Percentiles rank a stretch among this genome's conserved stretches.
phyloP scores from a whole-genome alignment of 2,329 filamentous ascomycete species.

The Xylaria sp. region DNA sequence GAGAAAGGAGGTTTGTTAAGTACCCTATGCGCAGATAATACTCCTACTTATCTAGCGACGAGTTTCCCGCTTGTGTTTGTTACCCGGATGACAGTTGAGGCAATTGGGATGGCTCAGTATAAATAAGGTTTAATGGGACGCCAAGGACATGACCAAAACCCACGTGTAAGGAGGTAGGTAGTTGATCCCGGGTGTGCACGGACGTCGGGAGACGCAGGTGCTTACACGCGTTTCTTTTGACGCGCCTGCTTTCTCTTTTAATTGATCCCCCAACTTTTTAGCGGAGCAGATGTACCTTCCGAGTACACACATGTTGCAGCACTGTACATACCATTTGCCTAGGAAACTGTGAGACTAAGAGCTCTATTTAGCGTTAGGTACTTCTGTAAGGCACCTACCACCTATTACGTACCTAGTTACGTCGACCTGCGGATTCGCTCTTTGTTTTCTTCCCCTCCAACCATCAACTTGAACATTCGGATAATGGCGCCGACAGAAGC shows the following conservation, averaged over 20 bases:
- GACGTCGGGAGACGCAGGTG: conserved; percentile 5
- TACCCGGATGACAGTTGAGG: conserved; percentile 9
- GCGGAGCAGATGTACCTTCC: background rate
- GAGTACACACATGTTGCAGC: background rate
- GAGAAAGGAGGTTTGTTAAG: background rate
- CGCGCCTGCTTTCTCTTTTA: conserved; percentile 15
- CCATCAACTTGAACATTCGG: background rate
- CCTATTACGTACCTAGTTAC: background rate
- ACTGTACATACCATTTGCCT: too few relatives aligned
- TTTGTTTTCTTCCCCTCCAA: background rate
- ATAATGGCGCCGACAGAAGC: conserved; percentile 79
- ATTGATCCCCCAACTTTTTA: conserved; percentile 1
- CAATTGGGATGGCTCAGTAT: background rate
- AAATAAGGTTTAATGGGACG: conserved; percentile 17
- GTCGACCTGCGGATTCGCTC: background rate
- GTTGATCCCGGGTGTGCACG: conserved; percentile 24
- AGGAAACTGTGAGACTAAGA: too few relatives aligned
- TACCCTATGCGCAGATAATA: background rate
- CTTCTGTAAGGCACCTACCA: background rate
- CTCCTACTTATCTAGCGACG: background rate
- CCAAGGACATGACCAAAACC: conserved; percentile 10
- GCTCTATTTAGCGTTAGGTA: too few relatives aligned
- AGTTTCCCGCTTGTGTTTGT: background rate
- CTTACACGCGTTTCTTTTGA: conserved; percentile 18
- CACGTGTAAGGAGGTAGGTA: conserved; percentile 10